These are phyloP conservation scores for Sarocladiaceae sp. DNA, from an alignment of 2,329 filamentous ascomycete species.

Conservation along the genomic window DNA sequence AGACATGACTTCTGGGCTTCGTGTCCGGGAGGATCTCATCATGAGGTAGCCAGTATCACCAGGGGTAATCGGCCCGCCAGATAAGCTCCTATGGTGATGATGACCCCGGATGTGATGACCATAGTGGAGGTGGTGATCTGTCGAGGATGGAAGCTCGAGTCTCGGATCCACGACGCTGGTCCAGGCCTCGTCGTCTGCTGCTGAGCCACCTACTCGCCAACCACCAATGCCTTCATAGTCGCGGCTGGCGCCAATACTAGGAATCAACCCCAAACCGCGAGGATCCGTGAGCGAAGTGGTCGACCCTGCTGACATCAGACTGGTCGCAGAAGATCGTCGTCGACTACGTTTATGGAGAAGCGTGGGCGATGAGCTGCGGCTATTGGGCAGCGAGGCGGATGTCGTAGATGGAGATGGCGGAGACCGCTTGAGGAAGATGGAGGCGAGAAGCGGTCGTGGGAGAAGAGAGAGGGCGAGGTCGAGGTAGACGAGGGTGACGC, in stretches of 20 bases:
- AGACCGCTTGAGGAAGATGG: slow-evolving; percentile 7
- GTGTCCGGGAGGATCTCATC: slow-evolving; percentile 35
- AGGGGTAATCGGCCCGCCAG: slow-evolving; percentile 30
- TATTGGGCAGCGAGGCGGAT: slow-evolving; percentile 15
- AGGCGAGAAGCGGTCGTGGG: slow-evolving; percentile 41
- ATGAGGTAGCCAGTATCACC: slow-evolving; percentile 35
- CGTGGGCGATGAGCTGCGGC: slow-evolving; percentile 13
- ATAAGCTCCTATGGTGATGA: slow-evolving; percentile 34
- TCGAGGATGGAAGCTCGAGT: background rate
- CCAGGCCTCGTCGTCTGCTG: slow-evolving; percentile 36
- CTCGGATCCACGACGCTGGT: slow-evolving; percentile 41
- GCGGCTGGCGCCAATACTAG: slow-evolving; percentile 43
- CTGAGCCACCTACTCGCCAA: slow-evolving; percentile 33
- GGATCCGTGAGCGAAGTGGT: slow-evolving; percentile 29
- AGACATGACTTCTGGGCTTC: slow-evolving; percentile 27
- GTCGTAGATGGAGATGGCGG: slow-evolving; percentile 11
- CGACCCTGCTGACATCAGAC: slow-evolving; percentile 25
- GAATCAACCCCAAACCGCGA: slow-evolving; percentile 32
- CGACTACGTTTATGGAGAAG: slow-evolving; percentile 20
- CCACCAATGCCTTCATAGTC: slow-evolving; percentile 56
- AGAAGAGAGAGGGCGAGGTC: slow-evolving; percentile 55
- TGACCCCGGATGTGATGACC: background rate
- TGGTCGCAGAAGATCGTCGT: slow-evolving; percentile 27
- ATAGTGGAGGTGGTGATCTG: background rate
- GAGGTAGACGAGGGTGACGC: slow-evolving; percentile 56